phyloP scores from a whole-genome alignment of 2,329 filamentous ascomycete genomes.

The Aspergillus fumigatiaffinis region DNA sequence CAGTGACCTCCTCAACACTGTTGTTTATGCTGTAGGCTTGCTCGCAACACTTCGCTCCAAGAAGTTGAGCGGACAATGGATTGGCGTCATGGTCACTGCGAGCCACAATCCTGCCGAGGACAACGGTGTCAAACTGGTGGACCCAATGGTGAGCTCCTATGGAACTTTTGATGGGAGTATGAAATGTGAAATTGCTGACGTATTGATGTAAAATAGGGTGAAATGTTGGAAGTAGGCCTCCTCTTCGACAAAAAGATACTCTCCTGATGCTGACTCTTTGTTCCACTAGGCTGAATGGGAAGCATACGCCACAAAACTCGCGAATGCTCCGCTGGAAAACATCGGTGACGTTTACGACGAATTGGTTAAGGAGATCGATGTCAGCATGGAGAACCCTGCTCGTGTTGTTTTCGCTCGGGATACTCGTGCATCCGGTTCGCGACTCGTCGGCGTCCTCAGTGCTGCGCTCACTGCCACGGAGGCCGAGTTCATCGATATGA shows the following conservation, averaged over 20 bases:
- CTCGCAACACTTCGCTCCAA: conserved; percentile 84
- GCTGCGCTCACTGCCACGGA: conserved; percentile 74
- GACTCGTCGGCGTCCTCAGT: conserved; percentile 72
- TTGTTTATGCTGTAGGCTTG: conserved; percentile 88
- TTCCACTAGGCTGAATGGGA: conserved; percentile 72
- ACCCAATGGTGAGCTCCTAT: conserved; percentile 65
- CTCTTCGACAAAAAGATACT: neutral
- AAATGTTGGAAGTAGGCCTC: conserved; percentile 79
- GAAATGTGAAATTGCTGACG: conserved; percentile 6
- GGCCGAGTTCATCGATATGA: conserved; percentile 76
- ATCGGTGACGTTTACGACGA: conserved; percentile 73
- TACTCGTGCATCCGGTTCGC: conserved; percentile 86
- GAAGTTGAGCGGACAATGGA: conserved; percentile 83
- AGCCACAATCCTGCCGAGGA: conserved; percentile 88
- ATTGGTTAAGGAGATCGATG: conserved; percentile 70
- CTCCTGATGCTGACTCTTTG: conserved; percentile 13
- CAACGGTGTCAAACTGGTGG: conserved; percentile 93
- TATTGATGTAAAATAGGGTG: conserved; percentile 53
- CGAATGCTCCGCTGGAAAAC: conserved; percentile 75
- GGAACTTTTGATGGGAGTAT: neutral
- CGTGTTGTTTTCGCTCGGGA: conserved; percentile 88
- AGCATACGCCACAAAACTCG: conserved; percentile 77
- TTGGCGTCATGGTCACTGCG: conserved; percentile 94
- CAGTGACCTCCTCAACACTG: conserved; percentile 78
- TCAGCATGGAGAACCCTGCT: conserved; percentile 66